Evolutionary conservation across 225 moss, liverwort and hornwort genomes (phyloP).

Genomic region (Asterella californica): DNA sequence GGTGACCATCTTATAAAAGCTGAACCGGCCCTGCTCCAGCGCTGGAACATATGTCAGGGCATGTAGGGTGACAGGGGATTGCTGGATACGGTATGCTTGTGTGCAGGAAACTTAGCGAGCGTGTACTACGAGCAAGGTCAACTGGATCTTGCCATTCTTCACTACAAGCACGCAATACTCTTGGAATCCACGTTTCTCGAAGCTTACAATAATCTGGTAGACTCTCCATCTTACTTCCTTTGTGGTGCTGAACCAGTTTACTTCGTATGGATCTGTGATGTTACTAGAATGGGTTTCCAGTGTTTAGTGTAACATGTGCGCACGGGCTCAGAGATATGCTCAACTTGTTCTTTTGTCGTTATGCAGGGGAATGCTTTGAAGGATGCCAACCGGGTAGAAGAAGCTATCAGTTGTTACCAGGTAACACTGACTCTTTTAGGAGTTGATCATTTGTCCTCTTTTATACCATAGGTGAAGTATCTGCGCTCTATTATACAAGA

Average conservation of each 20-base stretch:
- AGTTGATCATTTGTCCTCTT: not conserved
- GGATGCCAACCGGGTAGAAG: slow-evolving; percentile 91
- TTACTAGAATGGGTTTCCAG: not conserved
- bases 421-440: slow-evolving; percentile 27
- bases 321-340: not conserved
- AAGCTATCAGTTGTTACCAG: slow-evolving; percentile 94
- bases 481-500: not conserved
- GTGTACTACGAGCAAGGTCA: slow-evolving; percentile 97
- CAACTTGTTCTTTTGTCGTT: not conserved
- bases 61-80: slow-evolving; percentile 85
- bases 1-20: slow-evolving; percentile 48
- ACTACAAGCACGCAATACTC: slow-evolving; percentile 94
- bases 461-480: not conserved
- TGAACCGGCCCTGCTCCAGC: slow-evolving; percentile 36
- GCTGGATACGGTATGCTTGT: slow-evolving; percentile 97
- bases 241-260: not conserved
- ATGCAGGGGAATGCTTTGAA: slow-evolving; percentile 92
- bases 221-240: not conserved
- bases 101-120: slow-evolving; percentile 99
- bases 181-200: slow-evolving; percentile 85
- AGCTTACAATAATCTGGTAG: slow-evolving; percentile 96
- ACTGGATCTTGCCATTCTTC: slow-evolving; percentile 84
- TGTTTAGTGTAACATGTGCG: not conserved
- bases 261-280: not conserved
- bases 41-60: slow-evolving; percentile 51